Percentiles rank a stretch among this genome's conserved stretches.
Conservation (phyloP, 176 grass and related monocot species). For the Elaeis guineensis region DNA sequence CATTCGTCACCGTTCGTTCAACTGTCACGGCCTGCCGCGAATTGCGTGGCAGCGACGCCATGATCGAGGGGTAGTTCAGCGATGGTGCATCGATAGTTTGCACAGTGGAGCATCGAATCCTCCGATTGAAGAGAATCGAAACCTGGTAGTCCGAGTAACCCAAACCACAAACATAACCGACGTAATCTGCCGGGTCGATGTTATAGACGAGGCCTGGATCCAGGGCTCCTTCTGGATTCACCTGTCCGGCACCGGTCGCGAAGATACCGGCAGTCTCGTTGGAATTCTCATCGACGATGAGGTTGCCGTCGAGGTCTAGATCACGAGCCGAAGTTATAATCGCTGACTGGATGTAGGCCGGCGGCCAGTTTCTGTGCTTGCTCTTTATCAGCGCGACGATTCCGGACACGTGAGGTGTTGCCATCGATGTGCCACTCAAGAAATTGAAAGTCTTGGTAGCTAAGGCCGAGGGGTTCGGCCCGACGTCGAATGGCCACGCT, state of each 20-base stretch:
- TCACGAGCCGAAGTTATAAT: constrained; percentile 53
- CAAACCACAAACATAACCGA: constrained; percentile 37
- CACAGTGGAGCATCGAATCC: constrained; percentile 17
- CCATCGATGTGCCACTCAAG: too few species aligned
- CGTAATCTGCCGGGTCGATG: constrained; percentile 26
- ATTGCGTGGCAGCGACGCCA: constrained; percentile 6
- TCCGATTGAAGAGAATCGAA: not conserved
- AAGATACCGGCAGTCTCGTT: constrained; percentile 23
- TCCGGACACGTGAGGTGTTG: too few species aligned
- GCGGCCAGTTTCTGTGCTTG: constrained; percentile 44
- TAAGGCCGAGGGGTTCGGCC: too few species aligned
- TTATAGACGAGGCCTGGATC: constrained; percentile 61
- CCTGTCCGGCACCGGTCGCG: constrained; percentile 41
- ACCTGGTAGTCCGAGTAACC: constrained; percentile 20
- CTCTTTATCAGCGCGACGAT: constrained; percentile 42
- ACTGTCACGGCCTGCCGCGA: constrained; percentile 3
- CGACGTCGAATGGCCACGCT: too few species aligned
- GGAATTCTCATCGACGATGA: constrained; percentile 36
- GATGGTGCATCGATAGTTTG: constrained; percentile 11
- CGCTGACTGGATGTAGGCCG: constrained; percentile 51
- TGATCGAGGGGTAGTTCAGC: constrained; percentile 52
- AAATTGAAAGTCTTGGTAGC: too few species aligned
- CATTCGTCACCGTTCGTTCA: constrained; percentile 38
- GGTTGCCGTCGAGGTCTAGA: constrained; percentile 17
- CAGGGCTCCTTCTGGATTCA: constrained; percentile 20